Conservation (phyloP, 176 grass and related monocot genomes). For the Triticum timopheevii region DNA sequence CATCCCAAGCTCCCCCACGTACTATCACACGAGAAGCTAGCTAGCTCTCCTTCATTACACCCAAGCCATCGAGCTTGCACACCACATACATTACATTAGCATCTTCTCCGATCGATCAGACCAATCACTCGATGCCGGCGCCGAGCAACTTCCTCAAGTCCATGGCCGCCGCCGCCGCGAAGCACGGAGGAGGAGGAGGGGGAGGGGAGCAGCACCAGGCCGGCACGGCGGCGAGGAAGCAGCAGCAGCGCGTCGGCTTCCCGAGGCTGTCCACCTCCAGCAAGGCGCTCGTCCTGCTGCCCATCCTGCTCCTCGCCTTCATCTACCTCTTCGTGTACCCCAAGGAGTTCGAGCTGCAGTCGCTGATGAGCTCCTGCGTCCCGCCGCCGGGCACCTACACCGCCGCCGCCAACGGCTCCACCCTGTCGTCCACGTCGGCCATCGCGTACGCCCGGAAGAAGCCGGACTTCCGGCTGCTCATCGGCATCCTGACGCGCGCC, state of each 20-base stretch:
- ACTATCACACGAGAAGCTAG: neutral
- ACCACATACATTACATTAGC: neutral
- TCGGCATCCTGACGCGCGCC: conserved; percentile 59
- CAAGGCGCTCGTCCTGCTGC: conserved; percentile 52
- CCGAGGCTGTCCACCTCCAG: conserved; percentile 34
- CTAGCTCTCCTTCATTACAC: neutral
- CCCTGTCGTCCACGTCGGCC: neutral
- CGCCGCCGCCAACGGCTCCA: neutral
- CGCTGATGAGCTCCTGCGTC: neutral
- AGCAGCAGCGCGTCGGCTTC: neutral
- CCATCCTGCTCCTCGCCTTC: conserved; percentile 51
- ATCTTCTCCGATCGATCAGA: neutral
- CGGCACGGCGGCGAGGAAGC: conserved; percentile 12
- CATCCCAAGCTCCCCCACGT: conserved; percentile 18
- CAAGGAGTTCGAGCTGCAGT: conserved; percentile 55
- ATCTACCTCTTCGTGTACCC: conserved; percentile 64
- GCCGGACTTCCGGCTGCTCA: conserved; percentile 60
- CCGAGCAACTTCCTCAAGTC: conserved; percentile 8
- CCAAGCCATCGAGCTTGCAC: neutral
- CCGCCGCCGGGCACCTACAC: neutral
- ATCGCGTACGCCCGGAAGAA: conserved; percentile 26
- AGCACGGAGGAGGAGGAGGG: neutral
- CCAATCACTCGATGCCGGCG: neutral
- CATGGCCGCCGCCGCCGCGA: neutral
- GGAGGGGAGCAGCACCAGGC: neutral